Evolutionary conservation across 2,329 filamentous ascomycete species (phyloP), one percentile per base, ranked within the genome.

Genomic region (Coleophoma cylindrospora): DNA sequence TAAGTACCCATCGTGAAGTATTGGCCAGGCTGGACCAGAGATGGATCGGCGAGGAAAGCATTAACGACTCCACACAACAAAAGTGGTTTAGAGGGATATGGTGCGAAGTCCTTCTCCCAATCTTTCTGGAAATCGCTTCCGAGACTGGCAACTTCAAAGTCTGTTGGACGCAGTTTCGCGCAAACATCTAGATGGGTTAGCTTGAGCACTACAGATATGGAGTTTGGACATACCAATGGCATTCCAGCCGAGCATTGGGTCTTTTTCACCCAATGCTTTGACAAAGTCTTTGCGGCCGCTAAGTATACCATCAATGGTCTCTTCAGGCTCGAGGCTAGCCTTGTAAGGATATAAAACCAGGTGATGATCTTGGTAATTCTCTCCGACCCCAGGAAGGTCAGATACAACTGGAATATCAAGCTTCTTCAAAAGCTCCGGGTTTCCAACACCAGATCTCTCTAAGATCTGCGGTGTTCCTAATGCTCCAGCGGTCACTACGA

Each of bases 381-480:
- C 62, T 2, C 80, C 77, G 0, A 82, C 79, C 3, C 75, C 76
- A 0, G 74, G 72, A 1, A 80, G 61, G 43, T 77, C 68, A 2
- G 71, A 66, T 1, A 75, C 59, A 3, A 75, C 59, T 1, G 72
- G 67, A 2, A 83, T 71, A 1, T 70, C 73, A 0, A 74, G 70
- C 15, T 65, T 66, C 40, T 71, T 60, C 2, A 85, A 70, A 6
- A 81, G 57, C 2, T 74, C 67, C 1, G 70, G 66, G 41, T 71
- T 69, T n/a, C 80, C 81, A 1, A 87, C 59, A 8, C 83, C 83
- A 0, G 83, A 86, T 17, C 83, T 69, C 61, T 86, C 81, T 0
- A 87, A 73, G 1, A 86, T 70, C 36, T 62, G 63, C 27, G 64
- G 60, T 14, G 60, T 64, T 9, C 69, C 69, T 10, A 62, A 59